A percentile compares a stretch with the other conserved stretches of the same genome.
Conservation (phyloP, 2,329 filamentous ascomycete genomes). For the Pseudogymnoascus pannorum region DNA sequence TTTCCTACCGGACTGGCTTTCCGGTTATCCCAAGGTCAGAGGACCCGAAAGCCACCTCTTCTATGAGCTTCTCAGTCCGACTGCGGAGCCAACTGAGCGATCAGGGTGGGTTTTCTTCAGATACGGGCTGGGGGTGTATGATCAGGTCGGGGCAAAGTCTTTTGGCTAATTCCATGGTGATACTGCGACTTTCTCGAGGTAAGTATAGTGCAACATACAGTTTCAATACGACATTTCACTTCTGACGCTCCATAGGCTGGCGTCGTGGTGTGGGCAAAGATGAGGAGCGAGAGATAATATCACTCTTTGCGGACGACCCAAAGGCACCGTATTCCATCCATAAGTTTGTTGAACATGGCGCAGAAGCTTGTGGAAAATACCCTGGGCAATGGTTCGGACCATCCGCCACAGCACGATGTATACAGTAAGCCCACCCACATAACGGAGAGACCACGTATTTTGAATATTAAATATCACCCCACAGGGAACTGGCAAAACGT, state of each 20-base stretch:
- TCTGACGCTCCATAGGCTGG: conserved; percentile 54
- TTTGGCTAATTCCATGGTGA: conserved; percentile 74
- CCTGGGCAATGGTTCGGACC: conserved; percentile 98
- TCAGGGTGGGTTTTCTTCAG: conserved; percentile 76
- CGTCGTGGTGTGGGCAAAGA: conserved; percentile 50
- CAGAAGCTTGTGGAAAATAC: conserved; percentile 80
- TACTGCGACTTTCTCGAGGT: conserved; percentile 74
- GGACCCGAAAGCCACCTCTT: conserved; percentile 61
- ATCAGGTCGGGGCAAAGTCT: conserved; percentile 92
- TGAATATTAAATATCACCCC: conserved; percentile 13
- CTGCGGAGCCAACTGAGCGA: conserved; percentile 75
- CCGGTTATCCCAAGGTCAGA: conserved; percentile 70
- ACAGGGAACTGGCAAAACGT: conserved; percentile 66
- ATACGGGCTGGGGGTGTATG: conserved; percentile 98
- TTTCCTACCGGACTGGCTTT: conserved; percentile 91
- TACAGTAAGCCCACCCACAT: conserved; percentile 57
- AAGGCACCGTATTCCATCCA: conserved; percentile 90
- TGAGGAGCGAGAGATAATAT: conserved; percentile 65
- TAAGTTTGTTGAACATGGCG: conserved; percentile 84
- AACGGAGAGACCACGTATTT: conserved; percentile 9
- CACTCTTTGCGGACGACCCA: conserved; percentile 80
- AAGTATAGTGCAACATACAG: conserved; percentile 20
- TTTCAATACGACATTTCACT: not conserved
- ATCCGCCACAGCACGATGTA: conserved; percentile 90
- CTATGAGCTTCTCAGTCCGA: conserved; percentile 77